A percentile compares a stretch with the other conserved stretches of the same genome.
These are phyloP conservation scores for Pezicula rhizophila DNA, from an alignment of 2,329 filamentous ascomycete species.

Conservation along the genomic window DNA sequence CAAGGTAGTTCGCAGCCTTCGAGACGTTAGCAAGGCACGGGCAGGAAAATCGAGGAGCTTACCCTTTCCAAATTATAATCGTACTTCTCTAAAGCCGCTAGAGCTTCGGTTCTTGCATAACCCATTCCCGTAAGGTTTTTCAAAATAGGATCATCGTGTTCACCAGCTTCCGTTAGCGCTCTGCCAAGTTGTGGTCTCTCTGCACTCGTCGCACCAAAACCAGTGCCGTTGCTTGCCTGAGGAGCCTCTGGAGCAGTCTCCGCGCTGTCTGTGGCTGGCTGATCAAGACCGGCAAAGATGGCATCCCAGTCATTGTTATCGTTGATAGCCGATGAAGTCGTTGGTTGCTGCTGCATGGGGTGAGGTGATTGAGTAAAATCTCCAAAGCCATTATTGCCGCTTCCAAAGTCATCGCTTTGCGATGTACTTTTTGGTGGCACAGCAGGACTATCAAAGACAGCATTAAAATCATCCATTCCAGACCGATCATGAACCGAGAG, in stretches of 20 bases:
- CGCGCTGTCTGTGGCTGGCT: constrained; percentile 29
- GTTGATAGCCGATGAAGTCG: constrained; percentile 29
- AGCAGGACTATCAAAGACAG: constrained; percentile 65
- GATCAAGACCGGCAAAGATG: constrained; percentile 78
- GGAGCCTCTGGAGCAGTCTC: constrained; percentile 14
- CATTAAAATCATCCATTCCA: constrained; percentile 71
- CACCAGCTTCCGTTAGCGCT: constrained; percentile 65
- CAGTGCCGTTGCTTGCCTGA: constrained; percentile 12
- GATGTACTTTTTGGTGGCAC: constrained; percentile 22
- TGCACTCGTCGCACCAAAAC: constrained; percentile 7
- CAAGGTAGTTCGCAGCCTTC: constrained; percentile 29
- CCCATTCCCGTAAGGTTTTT: constrained; percentile 89
- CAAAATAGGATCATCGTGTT: constrained; percentile 85
- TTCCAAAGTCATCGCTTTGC: constrained; percentile 20
- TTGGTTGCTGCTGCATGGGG: constrained; percentile 28
- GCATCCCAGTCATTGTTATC: constrained; percentile 85
- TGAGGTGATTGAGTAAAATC: constrained; percentile 45
- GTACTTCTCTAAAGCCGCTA: constrained; percentile 83
- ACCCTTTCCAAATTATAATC: constrained; percentile 96
- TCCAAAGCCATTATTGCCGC: constrained; percentile 28
- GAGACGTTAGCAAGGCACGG: constrained; percentile 7
- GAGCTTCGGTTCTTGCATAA: constrained; percentile 66
- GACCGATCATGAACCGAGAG: constrained; percentile 56
- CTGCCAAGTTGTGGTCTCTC: constrained; percentile 49
- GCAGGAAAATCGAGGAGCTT: constrained; percentile 30